Evolutionary conservation across 176 grass and related monocot genomes (phyloP), one percentile per base, ranked within the genome.

Genomic region (Elymus sibiricus): DNA sequence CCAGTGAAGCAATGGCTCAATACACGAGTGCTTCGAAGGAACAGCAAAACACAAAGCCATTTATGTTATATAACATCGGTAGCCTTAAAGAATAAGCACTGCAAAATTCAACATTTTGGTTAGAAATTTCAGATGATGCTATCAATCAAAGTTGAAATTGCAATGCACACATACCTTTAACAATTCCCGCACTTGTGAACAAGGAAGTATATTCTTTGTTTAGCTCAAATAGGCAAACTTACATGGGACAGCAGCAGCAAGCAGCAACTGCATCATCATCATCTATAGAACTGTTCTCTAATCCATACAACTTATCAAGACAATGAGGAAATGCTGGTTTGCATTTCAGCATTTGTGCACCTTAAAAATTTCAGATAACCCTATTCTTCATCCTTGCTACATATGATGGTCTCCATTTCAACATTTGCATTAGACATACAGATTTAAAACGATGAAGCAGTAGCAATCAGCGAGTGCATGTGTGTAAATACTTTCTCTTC

Each of bases 401-500:
- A 75, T 42, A 12, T 32, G 62, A 53, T 53, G 49, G 16, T 19
- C 2, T 53, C 2, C 49, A 53, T 53, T 19, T 22, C 53, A 68
- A 32, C 34, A 22, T 51, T 44, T 66, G 35, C 37, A 61, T 11
- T 26, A 35, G 26, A 2, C n/a, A 37, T 5, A 19, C 31, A 25
- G 63, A 55, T 11, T 62, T 37, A 49, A 47, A 22, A 86, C 56
- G 32, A 4, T 79, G 39, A 79, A 83, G 28, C 42, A 56, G 40
- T n/a, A 42, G 51, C 39, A 79, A 83, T 24, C 29, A 77, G 21
- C 46, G 15, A 37, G 22, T 63, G 69, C 28, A 28, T 77, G 17
- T 80, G 32, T 82, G 55, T 87, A 83, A 79, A 83, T 91, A 85
- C 35, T 77, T 67, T 74, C 40, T 82, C 69, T 85, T 72, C 51